These are phyloP conservation scores for Cordyceps javanica DNA, from an alignment of 2,329 filamentous ascomycete genomes.

Conservation along the genomic window DNA sequence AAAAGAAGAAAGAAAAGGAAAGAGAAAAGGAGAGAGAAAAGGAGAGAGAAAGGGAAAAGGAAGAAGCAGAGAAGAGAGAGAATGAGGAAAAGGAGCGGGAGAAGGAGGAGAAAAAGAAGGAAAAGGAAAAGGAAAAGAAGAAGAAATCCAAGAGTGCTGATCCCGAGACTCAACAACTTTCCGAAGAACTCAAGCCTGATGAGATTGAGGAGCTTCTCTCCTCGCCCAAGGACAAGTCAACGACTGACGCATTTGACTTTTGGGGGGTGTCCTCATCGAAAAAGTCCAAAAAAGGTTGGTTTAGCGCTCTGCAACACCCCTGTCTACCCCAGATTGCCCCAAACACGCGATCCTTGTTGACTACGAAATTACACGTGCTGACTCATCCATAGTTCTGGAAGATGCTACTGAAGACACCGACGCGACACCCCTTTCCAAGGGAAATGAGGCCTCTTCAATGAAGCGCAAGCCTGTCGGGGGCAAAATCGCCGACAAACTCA, in stretches of 20 bases:
- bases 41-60: conserved; percentile 16
- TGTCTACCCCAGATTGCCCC: conserved; percentile 20
- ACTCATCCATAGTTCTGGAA: conserved; percentile 44
- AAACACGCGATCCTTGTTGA: conserved; percentile 13
- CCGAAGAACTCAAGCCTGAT: conserved; percentile 32
- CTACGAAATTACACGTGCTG: conserved; percentile 42
- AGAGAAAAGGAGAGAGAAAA: conserved; percentile 20
- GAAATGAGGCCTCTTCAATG: conserved; percentile 30
- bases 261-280: conserved; percentile 45
- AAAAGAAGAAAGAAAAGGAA: conserved; percentile 18
- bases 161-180: conserved; percentile 15
- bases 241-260: conserved; percentile 47
- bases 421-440: conserved; percentile 33
- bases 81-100: conserved; percentile 18
- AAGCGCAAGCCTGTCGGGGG: conserved; percentile 45
- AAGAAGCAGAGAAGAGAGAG: conserved; percentile 15
- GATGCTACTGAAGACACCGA: conserved; percentile 35
- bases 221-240: conserved; percentile 24
- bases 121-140: conserved; percentile 21
- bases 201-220: conserved; percentile 38
- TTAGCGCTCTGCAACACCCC: conserved; percentile 2
- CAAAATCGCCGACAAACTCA: conserved; percentile 52
- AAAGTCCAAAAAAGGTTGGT: conserved; percentile 39
- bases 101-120: conserved; percentile 18
- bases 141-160: conserved; percentile 19